Evolutionary conservation across 73 alveolate genomes (phyloP).

Genomic region (Paramecium bursaria): DNA sequence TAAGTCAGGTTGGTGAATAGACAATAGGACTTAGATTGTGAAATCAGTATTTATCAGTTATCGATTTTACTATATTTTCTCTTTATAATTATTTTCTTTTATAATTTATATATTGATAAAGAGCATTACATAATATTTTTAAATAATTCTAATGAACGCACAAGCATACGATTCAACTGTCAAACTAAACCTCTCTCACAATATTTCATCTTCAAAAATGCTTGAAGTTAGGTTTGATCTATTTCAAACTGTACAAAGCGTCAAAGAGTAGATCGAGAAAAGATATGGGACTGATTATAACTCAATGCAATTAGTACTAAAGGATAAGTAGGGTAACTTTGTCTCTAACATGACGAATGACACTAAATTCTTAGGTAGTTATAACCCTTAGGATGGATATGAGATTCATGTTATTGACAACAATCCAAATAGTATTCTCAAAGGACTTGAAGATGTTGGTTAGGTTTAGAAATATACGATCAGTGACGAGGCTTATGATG

Average conservation of each 20-base stretch:
- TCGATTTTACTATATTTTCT: too few relatives aligned
- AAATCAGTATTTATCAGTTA: background rate
- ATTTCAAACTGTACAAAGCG: constrained; percentile 44
- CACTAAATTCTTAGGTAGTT: constrained; percentile 43
- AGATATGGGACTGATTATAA: constrained; percentile 68
- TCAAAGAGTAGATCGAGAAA: constrained; percentile 65
- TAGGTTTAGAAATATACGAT: constrained; percentile 81
- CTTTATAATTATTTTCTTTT: too few relatives aligned
- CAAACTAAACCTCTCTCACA: constrained; percentile 59
- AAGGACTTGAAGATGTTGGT: constrained; percentile 80
- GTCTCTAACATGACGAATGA: constrained; percentile 58
- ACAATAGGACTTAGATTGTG: background rate
- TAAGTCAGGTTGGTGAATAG: constrained; percentile 11
- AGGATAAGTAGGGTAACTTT: constrained; percentile 64
- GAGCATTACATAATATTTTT: too few relatives aligned
- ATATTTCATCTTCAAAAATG: constrained; percentile 39
- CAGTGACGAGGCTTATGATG: constrained; percentile 86
- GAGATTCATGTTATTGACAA: constrained; percentile 81
- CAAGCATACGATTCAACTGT: constrained; percentile 37
- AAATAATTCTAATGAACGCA: too few relatives aligned
- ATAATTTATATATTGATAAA: too few relatives aligned
- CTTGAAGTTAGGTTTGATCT: constrained; percentile 65
- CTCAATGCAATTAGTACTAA: constrained; percentile 50
- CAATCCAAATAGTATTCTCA: constrained; percentile 81
- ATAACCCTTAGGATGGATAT: constrained; percentile 65